Evolutionary conservation across 2,329 filamentous ascomycete species (phyloP), one percentile per base, ranked within the genome.

Genomic region (Annulohypoxylon truncatum): DNA sequence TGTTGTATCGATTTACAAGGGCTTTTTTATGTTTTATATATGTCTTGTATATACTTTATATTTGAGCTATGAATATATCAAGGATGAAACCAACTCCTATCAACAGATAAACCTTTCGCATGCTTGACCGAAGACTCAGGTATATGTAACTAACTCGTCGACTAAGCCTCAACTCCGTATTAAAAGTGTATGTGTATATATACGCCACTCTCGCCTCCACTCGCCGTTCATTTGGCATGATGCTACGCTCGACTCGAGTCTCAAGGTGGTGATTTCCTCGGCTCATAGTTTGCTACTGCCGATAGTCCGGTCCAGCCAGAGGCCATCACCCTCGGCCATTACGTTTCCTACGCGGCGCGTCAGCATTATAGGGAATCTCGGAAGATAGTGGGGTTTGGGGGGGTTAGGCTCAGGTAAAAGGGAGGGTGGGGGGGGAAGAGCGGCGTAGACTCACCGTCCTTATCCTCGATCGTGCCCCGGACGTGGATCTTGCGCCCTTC

Each of bases 401-500:
- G n/a, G n/a, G n/a, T n/a, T n/a, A n/a, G n/a, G n/a, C n/a, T n/a
- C n/a, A n/a, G n/a, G n/a, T n/a, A n/a, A n/a, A n/a, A n/a, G n/a
- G n/a, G n/a, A n/a, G n/a, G n/a, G n/a, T n/a, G n/a, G 44, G 33
- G 4, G 15, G 40, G 28, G 28, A 9, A 12, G 22, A 15, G 13
- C 47, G 28, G 47, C 15, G 20, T 0, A 18, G 46, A 28, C 71
- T 65, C 15, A 73, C 74, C 75, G 29, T 76, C 58, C 35, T 72
- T 71, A 60, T 77, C 74, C 46, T 74, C 73, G 48, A 76, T 70
- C 22, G 66, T 70, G 22, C 73, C 74, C 26, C 57, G 63, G 1
- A 72, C 51, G 2, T 56, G 64, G 18, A 76, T 42, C 66, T 74
- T 75, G 29, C 71, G 73, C 0, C 75, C 74, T 13, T 74, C 73